A percentile compares a stretch with the other conserved stretches of the same genome.
phyloP scores from a whole-genome alignment of 495 filamentous ascomycete genomes.

The Aspergillus carlsbadensis region DNA sequence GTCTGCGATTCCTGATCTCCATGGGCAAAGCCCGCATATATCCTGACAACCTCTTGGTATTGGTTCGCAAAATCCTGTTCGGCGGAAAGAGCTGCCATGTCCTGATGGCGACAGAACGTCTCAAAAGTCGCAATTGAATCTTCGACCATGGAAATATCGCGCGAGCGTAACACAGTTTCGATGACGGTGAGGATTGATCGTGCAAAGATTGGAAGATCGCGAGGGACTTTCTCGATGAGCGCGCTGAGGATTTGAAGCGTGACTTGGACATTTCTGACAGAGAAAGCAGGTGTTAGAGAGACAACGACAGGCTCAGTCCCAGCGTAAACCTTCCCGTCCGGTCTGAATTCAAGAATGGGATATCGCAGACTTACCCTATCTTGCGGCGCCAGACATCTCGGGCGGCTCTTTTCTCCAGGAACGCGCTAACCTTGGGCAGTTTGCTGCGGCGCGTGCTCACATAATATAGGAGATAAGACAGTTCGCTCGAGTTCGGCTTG shows the following conservation, averaged over 20 bases:
- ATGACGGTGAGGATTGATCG: slow-evolving; percentile 76
- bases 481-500: slow-evolving; percentile 89
- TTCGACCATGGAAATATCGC: slow-evolving; percentile 86
- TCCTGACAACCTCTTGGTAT: slow-evolving; percentile 73
- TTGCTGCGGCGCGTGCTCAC: slow-evolving; percentile 89
- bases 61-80: slow-evolving; percentile 81
- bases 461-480: slow-evolving; percentile 94
- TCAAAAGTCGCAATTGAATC: slow-evolving; percentile 80
- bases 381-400: slow-evolving; percentile 80
- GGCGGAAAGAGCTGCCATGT: slow-evolving; percentile 70
- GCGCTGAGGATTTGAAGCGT: slow-evolving; percentile 85
- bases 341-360: background rate
- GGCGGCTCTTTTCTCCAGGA: slow-evolving; percentile 85
- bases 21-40: slow-evolving; percentile 75
- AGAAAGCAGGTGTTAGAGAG: slow-evolving; percentile 5
- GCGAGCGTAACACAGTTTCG: slow-evolving; percentile 70
- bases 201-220: slow-evolving; percentile 85
- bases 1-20: slow-evolving; percentile 32
- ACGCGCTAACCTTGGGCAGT: slow-evolving; percentile 88
- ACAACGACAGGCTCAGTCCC: background rate
- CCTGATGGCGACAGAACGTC: slow-evolving; percentile 78
- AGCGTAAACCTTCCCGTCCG: background rate
- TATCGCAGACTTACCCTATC: slow-evolving; percentile 64
- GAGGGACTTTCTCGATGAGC: slow-evolving; percentile 86
- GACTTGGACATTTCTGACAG: slow-evolving; percentile 80